Evolutionary conservation across 805 yeast species (phyloP).

Genomic region (Sporopachydermia quercuum): DNA sequence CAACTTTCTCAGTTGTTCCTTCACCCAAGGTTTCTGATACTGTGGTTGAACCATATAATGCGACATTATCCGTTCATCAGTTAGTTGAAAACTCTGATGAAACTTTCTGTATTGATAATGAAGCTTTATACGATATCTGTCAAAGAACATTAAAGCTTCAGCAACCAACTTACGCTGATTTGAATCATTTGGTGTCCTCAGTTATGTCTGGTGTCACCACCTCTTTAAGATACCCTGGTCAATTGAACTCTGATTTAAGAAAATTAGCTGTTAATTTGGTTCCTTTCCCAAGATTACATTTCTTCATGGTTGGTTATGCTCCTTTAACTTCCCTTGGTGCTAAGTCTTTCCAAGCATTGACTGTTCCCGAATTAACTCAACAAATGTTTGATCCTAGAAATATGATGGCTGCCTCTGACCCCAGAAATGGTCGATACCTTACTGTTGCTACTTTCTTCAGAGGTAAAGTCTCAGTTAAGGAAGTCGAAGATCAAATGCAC

Average conservation of each 20-base stretch:
- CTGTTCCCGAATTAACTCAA: constrained; percentile 89
- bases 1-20: constrained; percentile 91
- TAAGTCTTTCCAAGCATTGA: constrained; percentile 68
- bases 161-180: constrained; percentile 67
- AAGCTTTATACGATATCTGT: constrained; percentile 85
- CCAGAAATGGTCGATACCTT: constrained; percentile 81
- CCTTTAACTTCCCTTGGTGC: constrained; percentile 77
- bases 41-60: constrained; percentile 91
- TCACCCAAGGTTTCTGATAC: constrained; percentile 88
- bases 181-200: constrained; percentile 72
- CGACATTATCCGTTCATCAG: constrained; percentile 85
- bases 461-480: constrained; percentile 86
- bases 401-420: constrained; percentile 95
- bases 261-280: constrained; percentile 89
- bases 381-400: constrained; percentile 88
- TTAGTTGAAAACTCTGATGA: constrained; percentile 85
- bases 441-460: constrained; percentile 92
- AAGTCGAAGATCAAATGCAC: constrained; percentile 89
- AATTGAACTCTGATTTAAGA: constrained; percentile 83
- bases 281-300: constrained; percentile 93
- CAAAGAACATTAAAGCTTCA: constrained; percentile 68
- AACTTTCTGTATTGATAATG: constrained; percentile 91
- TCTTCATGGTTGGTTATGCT: constrained; percentile 92
- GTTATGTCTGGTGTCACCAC: constrained; percentile 97
- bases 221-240: constrained; percentile 90